Evolutionary conservation across 176 grass and related monocot species (phyloP), one percentile per base, ranked within the genome.

Genomic region (Triticum monococcum): DNA sequence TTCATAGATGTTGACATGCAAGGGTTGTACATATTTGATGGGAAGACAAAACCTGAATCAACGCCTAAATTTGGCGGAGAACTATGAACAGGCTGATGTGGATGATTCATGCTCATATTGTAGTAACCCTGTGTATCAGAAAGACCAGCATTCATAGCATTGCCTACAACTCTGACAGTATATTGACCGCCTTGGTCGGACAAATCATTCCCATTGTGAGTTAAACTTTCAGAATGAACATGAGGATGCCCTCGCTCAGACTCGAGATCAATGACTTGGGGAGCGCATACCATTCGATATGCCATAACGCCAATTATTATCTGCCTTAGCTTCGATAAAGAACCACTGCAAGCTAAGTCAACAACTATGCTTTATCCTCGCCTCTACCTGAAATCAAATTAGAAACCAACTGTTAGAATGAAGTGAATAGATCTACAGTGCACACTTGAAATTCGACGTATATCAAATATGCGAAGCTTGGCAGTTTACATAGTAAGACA

Each of bases 211-310:
- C 72, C 83, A 81, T 69, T 76, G 74, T 41, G 73, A 76, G 54
- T 61, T 50, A 25, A 88, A 70, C 57, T 36, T 66, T 84, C 87
- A 64, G 87, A 69, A 84, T 79, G 74, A 71, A 79, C 72, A 50
- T 22, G 86, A 83, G 78, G 38, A 64, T 90, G 86, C 66, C 74
- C 88, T 80, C 33, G 65, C 68, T 88, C 92, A 70, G 88, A 79
- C 83, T 87, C 83, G 68, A 93, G 82, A 86, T 90, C 79, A 86
- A 90, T 74, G 48, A 93, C 83, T 86, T 91, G 88, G 80, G 86
- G 79, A 83, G 68, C 69, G 79, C 79, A 93, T 43, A 83, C 33
- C 85, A 76, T 83, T 90, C 86, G 88, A 48, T 90, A 87, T 86
- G 88, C 88, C 92, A 93, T 93, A 82, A 80, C 23, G 16, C 67